Base-by-base conservation (phyloP, 352 stramenopile genomes). In the Aphanomyces stellatus region DNA sequence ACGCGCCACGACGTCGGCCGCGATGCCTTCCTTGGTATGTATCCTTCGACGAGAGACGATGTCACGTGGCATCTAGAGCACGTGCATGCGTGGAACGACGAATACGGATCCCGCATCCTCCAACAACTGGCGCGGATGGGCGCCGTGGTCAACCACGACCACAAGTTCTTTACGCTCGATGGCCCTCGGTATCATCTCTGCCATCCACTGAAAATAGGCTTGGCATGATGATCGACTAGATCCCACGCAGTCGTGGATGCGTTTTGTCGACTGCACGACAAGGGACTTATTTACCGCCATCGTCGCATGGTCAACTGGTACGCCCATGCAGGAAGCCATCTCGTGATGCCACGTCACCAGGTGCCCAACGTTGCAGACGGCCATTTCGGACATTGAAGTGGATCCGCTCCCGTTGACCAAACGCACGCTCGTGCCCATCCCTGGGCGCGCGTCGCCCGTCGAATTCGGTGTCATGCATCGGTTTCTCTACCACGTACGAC, bases 91-190 rank as follows among this genome's bases (percentile, higher is more conserved):
- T 99, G 97, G 97, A 99, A 99, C 76, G 87, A 97, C 34, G 87
- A 98, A 69, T 99, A 99, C 72, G 97, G 96, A 37, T 90, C 87
- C 19, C 82, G 81, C 33, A 99, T 99, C 73, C 96, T 96, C 49
- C 86, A 85, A 51, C 97, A 99, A 75, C 80, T 99, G 30, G 79
- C 93, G 65, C 80, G 80, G 61, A 77, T 99, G 0, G 98, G 97
- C 19, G 90, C 85, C 1, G 94, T 88, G 37, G 91, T 99, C 3
- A 97, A 99, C 83, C 99, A 98, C 87, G 86, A 90, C 53, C 74
- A 97, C 33, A 88, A 98, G 69, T 96, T 95, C 53, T 99, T 99
- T 76, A 99, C 98, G 41, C 98, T 99, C 76, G 97, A 99, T 71
- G 83, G 97, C 5, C 92, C 90, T 61, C 87, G 98, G 55, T 98